phyloP scores from a whole-genome alignment of 116 monocot genomes.

The Cymodocea nodosa region DNA sequence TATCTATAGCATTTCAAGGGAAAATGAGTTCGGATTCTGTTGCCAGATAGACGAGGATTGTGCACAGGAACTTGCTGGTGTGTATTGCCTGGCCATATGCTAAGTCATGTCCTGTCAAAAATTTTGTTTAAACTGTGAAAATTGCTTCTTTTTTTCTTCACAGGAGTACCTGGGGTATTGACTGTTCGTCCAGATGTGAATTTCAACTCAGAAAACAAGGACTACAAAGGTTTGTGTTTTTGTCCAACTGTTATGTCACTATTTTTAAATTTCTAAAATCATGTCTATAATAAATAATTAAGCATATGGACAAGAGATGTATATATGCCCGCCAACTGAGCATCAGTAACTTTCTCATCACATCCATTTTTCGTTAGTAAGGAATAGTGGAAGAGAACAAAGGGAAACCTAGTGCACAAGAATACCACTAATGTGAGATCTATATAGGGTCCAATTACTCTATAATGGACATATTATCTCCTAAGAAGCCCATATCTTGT shows the following conservation, averaged over 20 bases:
- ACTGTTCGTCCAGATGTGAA: slow-evolving; percentile 17
- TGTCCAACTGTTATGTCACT: not conserved
- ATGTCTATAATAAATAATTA: too few relatives aligned
- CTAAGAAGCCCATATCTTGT: too few relatives aligned
- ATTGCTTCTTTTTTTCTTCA: slow-evolving; percentile 15
- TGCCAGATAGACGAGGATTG: slow-evolving; percentile 83
- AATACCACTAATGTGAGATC: too few relatives aligned
- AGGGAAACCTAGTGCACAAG: too few relatives aligned
- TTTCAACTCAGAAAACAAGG: not conserved
- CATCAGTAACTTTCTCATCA: too few relatives aligned
- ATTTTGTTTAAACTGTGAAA: not conserved
- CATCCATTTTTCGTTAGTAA: too few relatives aligned
- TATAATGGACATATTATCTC: too few relatives aligned
- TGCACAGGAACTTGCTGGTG: slow-evolving; percentile 65
- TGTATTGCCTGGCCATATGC: slow-evolving; percentile 1
- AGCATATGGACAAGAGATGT: too few relatives aligned
- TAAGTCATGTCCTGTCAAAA: not conserved
- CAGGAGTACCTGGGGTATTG: slow-evolving; percentile 70
- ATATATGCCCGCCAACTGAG: too few relatives aligned
- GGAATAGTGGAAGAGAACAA: too few relatives aligned
- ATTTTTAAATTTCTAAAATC: too few relatives aligned
- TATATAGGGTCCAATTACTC: too few relatives aligned
- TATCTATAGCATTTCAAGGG: slow-evolving; percentile 90
- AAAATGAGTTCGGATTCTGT: slow-evolving; percentile 79
- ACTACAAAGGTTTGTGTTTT: not conserved